Conservation (phyloP, 2,329 filamentous ascomycete genomes). For the Mycosphaerella sp. region DNA sequence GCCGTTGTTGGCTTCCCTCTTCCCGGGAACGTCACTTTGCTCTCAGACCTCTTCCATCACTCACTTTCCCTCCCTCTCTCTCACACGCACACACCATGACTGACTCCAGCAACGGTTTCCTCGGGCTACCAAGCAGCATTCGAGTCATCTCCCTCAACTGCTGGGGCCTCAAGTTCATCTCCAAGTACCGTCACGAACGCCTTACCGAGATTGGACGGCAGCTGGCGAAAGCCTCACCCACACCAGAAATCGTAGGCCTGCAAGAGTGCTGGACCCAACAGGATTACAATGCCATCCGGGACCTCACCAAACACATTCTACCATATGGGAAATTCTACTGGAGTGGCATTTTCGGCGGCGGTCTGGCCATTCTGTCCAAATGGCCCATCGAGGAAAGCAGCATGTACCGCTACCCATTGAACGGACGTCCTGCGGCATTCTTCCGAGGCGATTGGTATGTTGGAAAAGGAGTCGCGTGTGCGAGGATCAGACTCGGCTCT, state of each 20-base stretch:
- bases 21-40: too few relatives aligned
- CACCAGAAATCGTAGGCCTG: slow-evolving; percentile 80
- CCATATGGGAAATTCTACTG: slow-evolving; percentile 93
- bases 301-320: slow-evolving; percentile 64
- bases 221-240: slow-evolving; percentile 60
- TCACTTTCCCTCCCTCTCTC: not conserved
- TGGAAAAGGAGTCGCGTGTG: slow-evolving; percentile 86
- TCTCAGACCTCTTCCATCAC: too few relatives aligned
- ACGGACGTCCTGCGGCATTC: slow-evolving; percentile 88
- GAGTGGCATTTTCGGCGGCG: slow-evolving; percentile 81
- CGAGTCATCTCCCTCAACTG: slow-evolving; percentile 87
- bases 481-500: slow-evolving; percentile 66
- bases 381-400: slow-evolving; percentile 89
- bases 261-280: slow-evolving; percentile 91
- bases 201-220: slow-evolving; percentile 77
- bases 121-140: slow-evolving; percentile 44
- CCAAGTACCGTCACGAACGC: slow-evolving; percentile 69
- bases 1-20: not conserved
- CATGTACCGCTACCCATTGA: slow-evolving; percentile 84
- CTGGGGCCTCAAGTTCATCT: slow-evolving; percentile 89
- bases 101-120: not conserved
- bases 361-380: slow-evolving; percentile 78
- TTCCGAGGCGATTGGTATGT: slow-evolving; percentile 95
- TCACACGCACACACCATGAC: not conserved
- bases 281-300: slow-evolving; percentile 73